Conservation (phyloP, 768 basidiomycete genomes). For the Punctularia strigosozonata region DNA sequence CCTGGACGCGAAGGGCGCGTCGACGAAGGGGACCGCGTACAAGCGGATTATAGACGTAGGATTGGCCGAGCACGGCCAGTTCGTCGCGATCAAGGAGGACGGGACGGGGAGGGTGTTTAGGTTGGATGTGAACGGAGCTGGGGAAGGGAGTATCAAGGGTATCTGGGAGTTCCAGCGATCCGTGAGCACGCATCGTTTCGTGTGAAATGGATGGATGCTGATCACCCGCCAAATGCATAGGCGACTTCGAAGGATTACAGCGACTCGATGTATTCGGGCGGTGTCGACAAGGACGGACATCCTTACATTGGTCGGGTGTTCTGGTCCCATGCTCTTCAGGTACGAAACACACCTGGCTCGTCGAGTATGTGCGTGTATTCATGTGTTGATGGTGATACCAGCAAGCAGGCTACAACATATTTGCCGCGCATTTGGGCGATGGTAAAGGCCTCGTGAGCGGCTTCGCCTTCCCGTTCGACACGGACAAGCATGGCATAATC, state of each 20-base stretch:
- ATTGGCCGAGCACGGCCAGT: slow-evolving; percentile 38
- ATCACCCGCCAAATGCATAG: too few species aligned
- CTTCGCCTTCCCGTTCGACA: slow-evolving; percentile 55
- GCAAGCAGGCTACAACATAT: slow-evolving; percentile 46
- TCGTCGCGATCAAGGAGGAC: slow-evolving; percentile 46
- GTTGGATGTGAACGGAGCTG: slow-evolving; percentile 28
- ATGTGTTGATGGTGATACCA: too few species aligned
- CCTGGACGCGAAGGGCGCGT: slow-evolving; percentile 33
- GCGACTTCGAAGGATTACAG: slow-evolving; percentile 28
- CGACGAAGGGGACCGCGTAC: slow-evolving; percentile 33
- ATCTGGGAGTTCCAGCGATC: slow-evolving; percentile 47
- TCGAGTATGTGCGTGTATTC: not conserved
- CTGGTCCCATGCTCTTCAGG: slow-evolving; percentile 49
- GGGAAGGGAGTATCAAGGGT: slow-evolving; percentile 24
- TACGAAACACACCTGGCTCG: slow-evolving; percentile 18
- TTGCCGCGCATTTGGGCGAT: slow-evolving; percentile 33
- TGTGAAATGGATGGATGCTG: too few species aligned
- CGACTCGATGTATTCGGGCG: slow-evolving; percentile 47
- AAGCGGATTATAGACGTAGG: slow-evolving; percentile 49
- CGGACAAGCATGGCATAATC: slow-evolving; percentile 54
- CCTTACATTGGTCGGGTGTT: slow-evolving; percentile 51
- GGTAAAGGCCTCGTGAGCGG: slow-evolving; percentile 36
- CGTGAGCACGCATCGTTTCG: slow-evolving; percentile 24
- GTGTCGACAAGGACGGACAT: slow-evolving; percentile 33
- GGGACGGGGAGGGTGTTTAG: slow-evolving; percentile 46